Base-by-base conservation (phyloP, 768 basidiomycete genomes). In the Kwoniella newhampshirensis region DNA sequence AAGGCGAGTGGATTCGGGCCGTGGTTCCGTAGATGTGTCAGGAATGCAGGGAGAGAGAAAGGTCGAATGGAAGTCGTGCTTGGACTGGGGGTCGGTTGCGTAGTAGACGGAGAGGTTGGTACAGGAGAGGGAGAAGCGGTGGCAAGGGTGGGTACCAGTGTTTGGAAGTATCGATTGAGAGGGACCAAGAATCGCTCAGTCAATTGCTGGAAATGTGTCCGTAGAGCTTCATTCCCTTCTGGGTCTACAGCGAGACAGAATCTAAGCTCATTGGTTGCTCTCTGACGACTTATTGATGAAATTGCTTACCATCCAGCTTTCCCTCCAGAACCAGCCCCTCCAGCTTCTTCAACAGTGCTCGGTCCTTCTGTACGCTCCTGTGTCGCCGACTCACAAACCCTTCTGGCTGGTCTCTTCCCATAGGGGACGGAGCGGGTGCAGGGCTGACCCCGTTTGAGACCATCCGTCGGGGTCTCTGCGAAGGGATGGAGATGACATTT, bases 101-200 rank as follows among this genome's bases (percentile, higher is more conserved):
- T 37, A 41, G 45, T 43, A 13, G 43, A 27, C 3, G 60, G 28
- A 21, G 52, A 42, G 5, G 52, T 23, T 13, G 36, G 5, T 1
- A 25, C 20, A 20, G 50, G 50, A 4, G 25, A 23, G 40, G 32
- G 48, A 5, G 35, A n/a, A 6, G 55, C 20, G 1, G 67, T 18
- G n/a, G 57, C 45, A n/a, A 60, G 40, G 9, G 63, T 55, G 15
- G 71, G 71, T 6, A 70, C 62, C 17, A 73, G 63, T 4, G 71
- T 73, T 49, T 73, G 71, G 47, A 97, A 85, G 79, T 97, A 97
- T 63, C 93, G 84, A 65, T 93, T 86, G 4, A 98, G 81, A 0
- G 94, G 94, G 2, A 89, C 86, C 20, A 97, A 83, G 59, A 98
- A 81, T 51, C 86, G 86, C 18, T 87, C 88, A 1, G 94, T 91